Conservation (phyloP, 768 basidiomycete genomes). For the Boletus tylopilopsis region DNA sequence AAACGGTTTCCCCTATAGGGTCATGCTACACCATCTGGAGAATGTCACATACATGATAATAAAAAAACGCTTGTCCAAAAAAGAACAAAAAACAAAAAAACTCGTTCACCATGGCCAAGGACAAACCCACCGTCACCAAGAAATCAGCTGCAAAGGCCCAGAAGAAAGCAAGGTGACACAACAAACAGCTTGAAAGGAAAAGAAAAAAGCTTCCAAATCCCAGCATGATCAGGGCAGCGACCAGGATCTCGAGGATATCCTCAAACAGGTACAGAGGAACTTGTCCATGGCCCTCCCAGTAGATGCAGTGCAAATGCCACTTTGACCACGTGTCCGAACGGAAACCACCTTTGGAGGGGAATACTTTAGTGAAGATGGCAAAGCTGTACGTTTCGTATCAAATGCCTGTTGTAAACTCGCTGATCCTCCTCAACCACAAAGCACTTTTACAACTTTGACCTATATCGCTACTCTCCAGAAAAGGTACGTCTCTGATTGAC, state of each 20-base stretch:
- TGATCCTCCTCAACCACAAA: conserved; percentile 23
- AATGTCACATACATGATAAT: too few relatives aligned
- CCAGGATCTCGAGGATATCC: conserved; percentile 78
- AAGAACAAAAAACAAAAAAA: too few relatives aligned
- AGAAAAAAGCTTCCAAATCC: conserved; percentile 50
- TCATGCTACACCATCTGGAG: too few relatives aligned
- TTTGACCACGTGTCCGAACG: conserved; percentile 72
- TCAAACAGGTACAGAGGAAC: conserved; percentile 86
- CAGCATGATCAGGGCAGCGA: conserved; percentile 53
- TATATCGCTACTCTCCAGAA: conserved; percentile 81
- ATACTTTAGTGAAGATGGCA: conserved; percentile 83
- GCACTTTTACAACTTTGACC: conserved; percentile 88
- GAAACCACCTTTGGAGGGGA: conserved; percentile 84
- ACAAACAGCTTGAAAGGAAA: conserved; percentile 68
- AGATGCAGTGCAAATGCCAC: conserved; percentile 84
- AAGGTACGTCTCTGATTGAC: conserved; percentile 42
- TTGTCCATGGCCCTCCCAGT: conserved; percentile 78
- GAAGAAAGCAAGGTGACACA: conserved; percentile 62
- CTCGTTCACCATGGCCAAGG: conserved; percentile 22
- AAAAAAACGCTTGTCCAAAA: too few relatives aligned
- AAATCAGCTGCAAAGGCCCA: conserved; percentile 52
- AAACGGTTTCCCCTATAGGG: too few relatives aligned
- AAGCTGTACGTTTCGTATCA: conserved; percentile 47
- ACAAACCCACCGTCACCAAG: conserved; percentile 27
- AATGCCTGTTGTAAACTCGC: background rate